Percentiles rank a stretch among this genome's conserved stretches.
Conservation (phyloP, 2,329 filamentous ascomycete genomes). For the Pyrenophora teres region DNA sequence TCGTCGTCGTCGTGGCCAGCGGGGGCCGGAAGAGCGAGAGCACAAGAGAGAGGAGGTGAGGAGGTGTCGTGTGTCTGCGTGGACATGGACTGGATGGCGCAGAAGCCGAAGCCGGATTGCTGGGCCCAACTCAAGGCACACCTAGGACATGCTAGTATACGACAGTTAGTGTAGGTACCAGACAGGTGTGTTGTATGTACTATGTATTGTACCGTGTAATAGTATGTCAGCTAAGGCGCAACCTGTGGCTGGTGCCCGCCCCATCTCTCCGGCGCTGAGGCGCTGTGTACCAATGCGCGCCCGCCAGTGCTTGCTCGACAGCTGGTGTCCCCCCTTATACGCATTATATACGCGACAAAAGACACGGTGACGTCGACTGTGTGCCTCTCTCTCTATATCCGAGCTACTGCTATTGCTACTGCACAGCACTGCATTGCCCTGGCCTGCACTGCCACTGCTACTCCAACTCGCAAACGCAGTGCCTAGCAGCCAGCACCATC, state of each 20-base stretch:
- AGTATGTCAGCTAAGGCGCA: too few relatives aligned
- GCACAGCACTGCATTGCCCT: too few relatives aligned
- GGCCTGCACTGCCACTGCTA: too few relatives aligned
- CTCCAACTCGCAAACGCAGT: not conserved
- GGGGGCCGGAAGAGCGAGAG: not conserved
- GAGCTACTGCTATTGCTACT: too few relatives aligned
- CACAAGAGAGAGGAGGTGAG: not conserved
- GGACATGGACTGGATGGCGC: too few relatives aligned
- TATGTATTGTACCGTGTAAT: too few relatives aligned
- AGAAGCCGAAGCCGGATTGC: too few relatives aligned
- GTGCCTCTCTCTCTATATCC: not conserved
- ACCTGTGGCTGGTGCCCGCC: not conserved
- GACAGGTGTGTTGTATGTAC: too few relatives aligned
- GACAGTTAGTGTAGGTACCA: too few relatives aligned
- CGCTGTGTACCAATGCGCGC: conserved; percentile 2
- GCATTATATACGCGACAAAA: conserved; percentile 1
- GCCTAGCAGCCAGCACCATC: conserved; percentile 3
- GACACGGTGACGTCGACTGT: conserved; percentile 6
- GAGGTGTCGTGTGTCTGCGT: conserved; percentile 3
- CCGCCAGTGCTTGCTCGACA: conserved; percentile 3
- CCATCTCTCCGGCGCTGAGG: conserved; percentile 6
- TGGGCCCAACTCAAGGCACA: too few relatives aligned
- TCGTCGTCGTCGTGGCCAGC: not conserved
- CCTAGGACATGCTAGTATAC: too few relatives aligned
- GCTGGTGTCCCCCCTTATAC: not conserved